Evolutionary conservation across 148 eudicot species (phyloP).

Genomic region (Dianthus caryophyllus): DNA sequence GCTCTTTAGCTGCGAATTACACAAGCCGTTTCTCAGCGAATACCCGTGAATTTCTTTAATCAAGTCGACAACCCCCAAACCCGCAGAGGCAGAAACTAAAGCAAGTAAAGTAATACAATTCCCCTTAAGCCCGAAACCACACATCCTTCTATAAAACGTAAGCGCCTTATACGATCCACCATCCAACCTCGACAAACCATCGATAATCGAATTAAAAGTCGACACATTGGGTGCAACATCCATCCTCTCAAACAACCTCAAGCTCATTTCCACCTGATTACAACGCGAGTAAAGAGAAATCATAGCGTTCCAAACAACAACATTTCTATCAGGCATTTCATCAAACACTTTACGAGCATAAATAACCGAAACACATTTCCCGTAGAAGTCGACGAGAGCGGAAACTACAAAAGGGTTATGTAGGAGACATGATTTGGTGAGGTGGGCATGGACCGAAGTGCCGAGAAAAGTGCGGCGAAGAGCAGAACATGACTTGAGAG

Average conservation of each 20-base stretch:
- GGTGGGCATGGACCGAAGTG: conserved; percentile 37
- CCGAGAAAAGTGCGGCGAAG: conserved; percentile 28
- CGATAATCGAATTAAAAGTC: conserved; percentile 41
- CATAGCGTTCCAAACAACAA: conserved; percentile 51
- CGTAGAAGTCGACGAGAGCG: conserved; percentile 43
- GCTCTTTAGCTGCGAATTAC: conserved; percentile 42
- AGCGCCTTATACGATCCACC: conserved; percentile 32
- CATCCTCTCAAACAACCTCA: conserved; percentile 40
- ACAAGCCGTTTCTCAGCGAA: conserved; percentile 30
- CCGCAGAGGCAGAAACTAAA: conserved; percentile 39
- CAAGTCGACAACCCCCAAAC: conserved; percentile 30
- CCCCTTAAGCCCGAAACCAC: conserved; percentile 27
- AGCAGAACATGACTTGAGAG: conserved; percentile 49
- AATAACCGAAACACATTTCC: conserved; percentile 34
- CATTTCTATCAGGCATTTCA: conserved; percentile 36
- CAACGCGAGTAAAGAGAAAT: conserved; percentile 37
- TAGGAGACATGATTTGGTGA: conserved; percentile 28
- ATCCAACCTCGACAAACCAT: conserved; percentile 31
- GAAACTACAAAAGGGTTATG: conserved; percentile 47
- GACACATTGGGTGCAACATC: conserved; percentile 41
- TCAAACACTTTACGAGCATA: conserved; percentile 44
- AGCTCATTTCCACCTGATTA: conserved; percentile 26
- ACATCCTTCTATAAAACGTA: conserved; percentile 41
- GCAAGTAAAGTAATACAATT: conserved; percentile 46
- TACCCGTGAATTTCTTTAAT: conserved; percentile 45